Evolutionary conservation across 2,329 filamentous ascomycete species (phyloP).

Genomic region (Fusarium sp.): DNA sequence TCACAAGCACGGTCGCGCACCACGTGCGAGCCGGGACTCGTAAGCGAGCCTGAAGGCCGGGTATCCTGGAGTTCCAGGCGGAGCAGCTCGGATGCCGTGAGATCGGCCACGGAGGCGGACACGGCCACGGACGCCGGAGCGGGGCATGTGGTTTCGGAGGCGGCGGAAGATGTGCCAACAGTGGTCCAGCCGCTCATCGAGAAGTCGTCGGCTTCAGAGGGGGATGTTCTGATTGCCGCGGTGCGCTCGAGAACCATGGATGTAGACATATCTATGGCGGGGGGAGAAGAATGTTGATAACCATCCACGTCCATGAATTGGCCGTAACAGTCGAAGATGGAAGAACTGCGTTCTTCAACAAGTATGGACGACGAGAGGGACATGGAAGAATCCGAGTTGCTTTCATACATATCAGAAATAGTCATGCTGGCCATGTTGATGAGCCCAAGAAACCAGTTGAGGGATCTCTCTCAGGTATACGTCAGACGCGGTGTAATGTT

Average conservation of each 20-base stretch:
- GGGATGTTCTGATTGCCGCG: not conserved
- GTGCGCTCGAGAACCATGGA: slow-evolving; percentile 19
- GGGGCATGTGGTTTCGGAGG: slow-evolving; percentile 30
- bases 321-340: not conserved
- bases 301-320: not conserved
- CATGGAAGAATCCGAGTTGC: not conserved
- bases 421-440: not conserved
- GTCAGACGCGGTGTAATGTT: slow-evolving; percentile 8
- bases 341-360: slow-evolving; percentile 4
- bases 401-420: slow-evolving; percentile 4
- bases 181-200: slow-evolving; percentile 28
- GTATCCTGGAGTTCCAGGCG: slow-evolving; percentile 17
- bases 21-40: slow-evolving; percentile 17
- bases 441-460: not conserved
- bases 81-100: slow-evolving; percentile 23
- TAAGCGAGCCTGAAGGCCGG: slow-evolving; percentile 1
- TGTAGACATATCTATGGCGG: slow-evolving; percentile 8
- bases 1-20: slow-evolving; percentile 22
- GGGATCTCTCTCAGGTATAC: not conserved
- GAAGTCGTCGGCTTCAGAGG: slow-evolving; percentile 12
- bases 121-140: slow-evolving; percentile 25
- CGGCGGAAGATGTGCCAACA: slow-evolving; percentile 2
- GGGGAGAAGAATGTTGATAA: slow-evolving; percentile 8
- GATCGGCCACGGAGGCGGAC: not conserved
- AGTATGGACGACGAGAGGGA: slow-evolving; percentile 23